phyloP scores from a whole-genome alignment of 2,329 filamentous ascomycete species.

The Aspergillus tubingensis region DNA sequence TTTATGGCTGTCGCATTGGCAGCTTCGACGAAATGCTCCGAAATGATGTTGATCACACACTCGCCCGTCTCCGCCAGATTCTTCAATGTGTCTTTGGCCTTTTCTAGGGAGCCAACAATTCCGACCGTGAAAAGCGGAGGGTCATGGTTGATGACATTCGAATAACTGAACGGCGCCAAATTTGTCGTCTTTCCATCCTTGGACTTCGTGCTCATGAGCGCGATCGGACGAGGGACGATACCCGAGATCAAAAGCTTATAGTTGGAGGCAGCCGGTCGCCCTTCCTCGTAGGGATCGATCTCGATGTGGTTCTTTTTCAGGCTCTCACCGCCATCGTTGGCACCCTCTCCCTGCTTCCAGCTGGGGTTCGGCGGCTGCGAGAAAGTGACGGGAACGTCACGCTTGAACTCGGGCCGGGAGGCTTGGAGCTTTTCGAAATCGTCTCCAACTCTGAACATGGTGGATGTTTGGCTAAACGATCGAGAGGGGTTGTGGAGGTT shows the following conservation, averaged over 20 bases:
- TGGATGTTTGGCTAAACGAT: constrained; percentile 23
- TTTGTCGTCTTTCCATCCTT: constrained; percentile 69
- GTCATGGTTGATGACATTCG: constrained; percentile 80
- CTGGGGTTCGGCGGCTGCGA: constrained; percentile 44
- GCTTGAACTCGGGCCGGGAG: constrained; percentile 45
- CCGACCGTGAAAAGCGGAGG: constrained; percentile 77
- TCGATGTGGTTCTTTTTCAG: constrained; percentile 64
- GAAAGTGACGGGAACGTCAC: constrained; percentile 35
- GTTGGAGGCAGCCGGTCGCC: constrained; percentile 69
- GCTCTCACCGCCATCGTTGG: constrained; percentile 48
- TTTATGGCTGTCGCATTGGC: constrained; percentile 81
- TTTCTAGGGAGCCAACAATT: constrained; percentile 57
- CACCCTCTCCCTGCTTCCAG: constrained; percentile 48
- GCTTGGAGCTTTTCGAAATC: constrained; percentile 45
- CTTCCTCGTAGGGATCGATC: constrained; percentile 78
- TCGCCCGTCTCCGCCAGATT: constrained; percentile 73
- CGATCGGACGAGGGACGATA: constrained; percentile 80
- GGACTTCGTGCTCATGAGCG: constrained; percentile 60
- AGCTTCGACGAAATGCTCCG: constrained; percentile 80
- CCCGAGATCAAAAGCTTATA: constrained; percentile 90
- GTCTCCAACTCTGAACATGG: constrained; percentile 27
- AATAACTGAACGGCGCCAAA: constrained; percentile 85
- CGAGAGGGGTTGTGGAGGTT: not conserved
- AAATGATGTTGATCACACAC: constrained; percentile 85
- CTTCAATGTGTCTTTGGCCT: constrained; percentile 75